A percentile compares a stretch with the other conserved stretches of the same genome.
Conservation (phyloP, 2,329 filamentous ascomycete genomes). For the Bretziella fagacearum region DNA sequence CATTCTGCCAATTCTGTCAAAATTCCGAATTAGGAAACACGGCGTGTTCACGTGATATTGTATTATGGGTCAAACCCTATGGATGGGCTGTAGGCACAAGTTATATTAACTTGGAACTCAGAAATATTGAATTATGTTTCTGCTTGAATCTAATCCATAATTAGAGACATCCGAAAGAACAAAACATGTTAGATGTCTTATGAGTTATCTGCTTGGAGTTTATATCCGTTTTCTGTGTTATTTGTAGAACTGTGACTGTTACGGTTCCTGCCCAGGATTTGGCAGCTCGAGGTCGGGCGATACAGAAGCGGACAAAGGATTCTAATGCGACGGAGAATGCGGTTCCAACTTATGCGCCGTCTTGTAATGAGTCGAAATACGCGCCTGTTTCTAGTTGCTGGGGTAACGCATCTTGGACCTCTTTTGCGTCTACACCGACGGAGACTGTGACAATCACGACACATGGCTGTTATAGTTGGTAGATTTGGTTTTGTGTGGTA, state of each 20-base stretch:
- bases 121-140: no score
- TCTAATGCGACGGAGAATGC: slow-evolving; percentile 19
- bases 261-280: slow-evolving; percentile 23
- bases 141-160: no score
- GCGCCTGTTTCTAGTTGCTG: slow-evolving; percentile 30
- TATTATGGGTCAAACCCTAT: no score
- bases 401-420: slow-evolving; percentile 25
- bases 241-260: slow-evolving; percentile 23
- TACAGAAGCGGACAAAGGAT: slow-evolving; percentile 20
- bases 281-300: slow-evolving; percentile 20
- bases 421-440: slow-evolving; percentile 25
- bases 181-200: no score
- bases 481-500: no score
- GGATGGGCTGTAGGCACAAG: no score
- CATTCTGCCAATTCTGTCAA: background rate
- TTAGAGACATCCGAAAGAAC: no score
- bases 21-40: background rate
- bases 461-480: no score
- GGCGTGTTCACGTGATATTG: no score
- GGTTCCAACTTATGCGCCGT: slow-evolving; percentile 27
- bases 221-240: background rate
- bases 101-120: no score
- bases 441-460: slow-evolving; percentile 27
- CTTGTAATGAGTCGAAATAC: slow-evolving; percentile 24
- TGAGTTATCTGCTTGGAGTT: no score